These are phyloP conservation scores for Flaveria bidentis DNA, from an alignment of 129 eudicot species.

Conservation along the genomic window DNA sequence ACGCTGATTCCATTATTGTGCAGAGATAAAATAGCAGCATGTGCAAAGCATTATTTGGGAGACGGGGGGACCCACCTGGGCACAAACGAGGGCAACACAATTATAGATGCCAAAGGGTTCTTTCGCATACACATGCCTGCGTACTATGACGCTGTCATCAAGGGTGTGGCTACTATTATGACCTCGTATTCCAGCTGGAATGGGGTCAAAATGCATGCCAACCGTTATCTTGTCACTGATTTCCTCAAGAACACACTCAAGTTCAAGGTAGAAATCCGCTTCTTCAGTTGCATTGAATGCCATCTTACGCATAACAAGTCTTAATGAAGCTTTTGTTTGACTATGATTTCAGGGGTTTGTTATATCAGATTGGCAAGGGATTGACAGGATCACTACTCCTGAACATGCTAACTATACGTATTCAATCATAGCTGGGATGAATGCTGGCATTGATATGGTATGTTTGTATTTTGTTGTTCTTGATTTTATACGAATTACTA, in stretches of 20 bases:
- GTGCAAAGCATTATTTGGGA: constrained; percentile 63
- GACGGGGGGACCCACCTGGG: constrained; percentile 69
- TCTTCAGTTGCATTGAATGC: neutral
- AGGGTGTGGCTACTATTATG: constrained; percentile 66
- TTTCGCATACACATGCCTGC: constrained; percentile 65
- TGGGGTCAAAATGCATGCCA: constrained; percentile 66
- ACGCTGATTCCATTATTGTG: neutral
- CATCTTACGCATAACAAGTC: neutral
- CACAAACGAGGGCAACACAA: constrained; percentile 54
- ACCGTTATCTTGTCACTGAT: constrained; percentile 52
- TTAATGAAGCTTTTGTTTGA: constrained; percentile 11
- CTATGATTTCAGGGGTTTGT: constrained; percentile 55
- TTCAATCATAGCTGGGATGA: constrained; percentile 47
- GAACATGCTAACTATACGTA: constrained; percentile 61
- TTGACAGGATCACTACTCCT: constrained; percentile 59
- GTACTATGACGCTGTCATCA: constrained; percentile 48
- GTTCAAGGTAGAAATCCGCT: constrained; percentile 43
- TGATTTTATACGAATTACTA: neutral
- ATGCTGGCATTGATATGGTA: constrained; percentile 71
- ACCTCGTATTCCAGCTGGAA: constrained; percentile 71
- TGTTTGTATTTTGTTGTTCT: constrained; percentile 6
- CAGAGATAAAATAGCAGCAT: constrained; percentile 50
- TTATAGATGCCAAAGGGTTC: constrained; percentile 39
- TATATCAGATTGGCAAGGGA: constrained; percentile 64
- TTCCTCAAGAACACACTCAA: constrained; percentile 48